Conservation (phyloP, 2,329 filamentous ascomycete species). For the Botrytis squamosa region DNA sequence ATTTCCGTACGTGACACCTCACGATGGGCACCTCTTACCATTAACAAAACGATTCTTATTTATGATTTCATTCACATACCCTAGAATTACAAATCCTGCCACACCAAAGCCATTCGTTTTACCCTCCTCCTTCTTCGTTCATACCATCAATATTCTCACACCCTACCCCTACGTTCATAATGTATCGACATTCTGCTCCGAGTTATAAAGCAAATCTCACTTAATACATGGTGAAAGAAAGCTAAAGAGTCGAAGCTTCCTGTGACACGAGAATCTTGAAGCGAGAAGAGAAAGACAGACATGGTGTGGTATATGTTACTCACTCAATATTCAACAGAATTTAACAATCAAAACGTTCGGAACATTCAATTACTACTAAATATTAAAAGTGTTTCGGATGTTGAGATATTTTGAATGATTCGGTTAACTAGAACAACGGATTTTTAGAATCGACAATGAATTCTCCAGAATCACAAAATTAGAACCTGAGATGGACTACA, state of each 20-base stretch:
- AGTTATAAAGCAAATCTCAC: background rate
- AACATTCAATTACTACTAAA: background rate
- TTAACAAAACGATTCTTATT: background rate
- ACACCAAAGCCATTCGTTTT: background rate
- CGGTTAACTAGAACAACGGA: accelerated
- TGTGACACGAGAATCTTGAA: background rate
- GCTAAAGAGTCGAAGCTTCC: background rate
- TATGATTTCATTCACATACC: background rate
- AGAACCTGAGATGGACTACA: background rate
- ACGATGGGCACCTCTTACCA: background rate
- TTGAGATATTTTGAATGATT: background rate
- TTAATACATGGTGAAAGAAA: background rate
- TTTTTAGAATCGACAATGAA: background rate
- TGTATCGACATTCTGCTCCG: background rate
- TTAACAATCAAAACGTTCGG: background rate
- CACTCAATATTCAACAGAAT: background rate
- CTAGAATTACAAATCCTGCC: background rate
- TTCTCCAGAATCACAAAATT: background rate
- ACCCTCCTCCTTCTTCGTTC: too few species aligned
- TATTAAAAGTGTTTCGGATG: background rate
- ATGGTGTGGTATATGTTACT: background rate
- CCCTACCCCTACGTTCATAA: background rate
- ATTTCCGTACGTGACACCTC: background rate
- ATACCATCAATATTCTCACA: background rate
- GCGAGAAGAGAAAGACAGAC: background rate